These are phyloP conservation scores for Carex scoparia DNA, from an alignment of 176 grass and related monocot genomes.

Conservation along the genomic window DNA sequence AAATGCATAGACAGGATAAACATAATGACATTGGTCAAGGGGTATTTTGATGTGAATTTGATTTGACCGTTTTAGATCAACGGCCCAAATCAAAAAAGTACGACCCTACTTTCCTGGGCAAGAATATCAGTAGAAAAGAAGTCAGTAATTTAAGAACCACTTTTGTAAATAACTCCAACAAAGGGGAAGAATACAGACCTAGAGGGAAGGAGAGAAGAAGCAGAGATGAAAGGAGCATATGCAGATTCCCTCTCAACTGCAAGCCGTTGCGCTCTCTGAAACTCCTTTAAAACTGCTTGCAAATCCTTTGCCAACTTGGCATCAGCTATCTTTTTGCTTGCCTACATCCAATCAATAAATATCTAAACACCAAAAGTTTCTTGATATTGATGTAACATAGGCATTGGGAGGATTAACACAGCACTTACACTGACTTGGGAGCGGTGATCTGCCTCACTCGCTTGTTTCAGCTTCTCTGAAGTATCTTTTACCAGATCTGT, in stretches of 20 bases:
- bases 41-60: neutral
- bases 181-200: slow-evolving; percentile 37
- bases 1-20: neutral
- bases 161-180: neutral
- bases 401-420: neutral
- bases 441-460: slow-evolving; percentile 75
- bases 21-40: neutral
- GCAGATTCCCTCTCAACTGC: slow-evolving; percentile 48
- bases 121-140: neutral
- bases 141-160: neutral
- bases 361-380: neutral
- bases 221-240: slow-evolving; percentile 75
- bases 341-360: slow-evolving; percentile 42
- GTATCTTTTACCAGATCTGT: slow-evolving; percentile 44
- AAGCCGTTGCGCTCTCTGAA: slow-evolving; percentile 40
- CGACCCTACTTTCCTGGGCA: neutral
- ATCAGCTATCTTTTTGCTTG: slow-evolving; percentile 84
- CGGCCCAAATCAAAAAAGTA: neutral
- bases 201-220: slow-evolving; percentile 32
- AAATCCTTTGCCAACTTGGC: slow-evolving; percentile 52
- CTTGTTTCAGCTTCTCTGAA: slow-evolving; percentile 57
- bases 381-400: neutral
- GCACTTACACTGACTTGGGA: slow-evolving; percentile 72
- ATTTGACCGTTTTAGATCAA: neutral
- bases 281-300: slow-evolving; percentile 42